A percentile compares a stretch with the other conserved stretches of the same genome.
Evolutionary conservation across 176 grass and related monocot species (phyloP).

Genomic region (Oryza officinalis): DNA sequence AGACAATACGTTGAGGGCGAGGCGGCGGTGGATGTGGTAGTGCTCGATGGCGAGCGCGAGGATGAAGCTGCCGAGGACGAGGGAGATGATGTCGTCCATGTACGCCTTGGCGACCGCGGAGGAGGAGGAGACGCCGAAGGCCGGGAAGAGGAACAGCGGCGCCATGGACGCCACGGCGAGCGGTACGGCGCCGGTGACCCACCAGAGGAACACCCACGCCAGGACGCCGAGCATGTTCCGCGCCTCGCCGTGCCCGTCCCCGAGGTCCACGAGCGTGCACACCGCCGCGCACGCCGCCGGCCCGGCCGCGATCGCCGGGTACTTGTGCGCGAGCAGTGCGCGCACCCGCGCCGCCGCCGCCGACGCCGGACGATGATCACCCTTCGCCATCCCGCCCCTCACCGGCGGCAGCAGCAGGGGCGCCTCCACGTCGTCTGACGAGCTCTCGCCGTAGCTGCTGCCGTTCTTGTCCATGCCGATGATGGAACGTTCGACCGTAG

Average conservation of each 20-base stretch:
- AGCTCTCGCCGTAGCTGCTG: slow-evolving; percentile 17
- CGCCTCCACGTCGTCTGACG: slow-evolving; percentile 37
- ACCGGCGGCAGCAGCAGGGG: slow-evolving; percentile 48
- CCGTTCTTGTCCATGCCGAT: slow-evolving; percentile 16
- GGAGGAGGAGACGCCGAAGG: slow-evolving; percentile 60
- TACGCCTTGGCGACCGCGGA: slow-evolving; percentile 67
- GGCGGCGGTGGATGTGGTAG: slow-evolving; percentile 87
- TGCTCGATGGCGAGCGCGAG: slow-evolving; percentile 90
- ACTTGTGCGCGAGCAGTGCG: slow-evolving; percentile 50
- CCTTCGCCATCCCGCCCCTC: background rate
- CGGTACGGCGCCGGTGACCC: slow-evolving; percentile 83
- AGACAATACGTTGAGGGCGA: slow-evolving; percentile 63
- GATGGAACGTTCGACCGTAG: background rate
- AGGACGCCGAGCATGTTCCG: slow-evolving; percentile 89
- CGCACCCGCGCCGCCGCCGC: background rate
- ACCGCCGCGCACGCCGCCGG: slow-evolving; percentile 54
- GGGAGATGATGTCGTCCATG: slow-evolving; percentile 97
- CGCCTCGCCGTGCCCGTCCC: slow-evolving; percentile 27
- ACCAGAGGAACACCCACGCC: slow-evolving; percentile 91
- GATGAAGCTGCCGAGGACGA: slow-evolving; percentile 95
- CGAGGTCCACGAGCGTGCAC: slow-evolving; percentile 51
- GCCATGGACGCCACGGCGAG: slow-evolving; percentile 90
- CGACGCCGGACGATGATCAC: background rate
- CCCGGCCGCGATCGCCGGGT: slow-evolving; percentile 50
- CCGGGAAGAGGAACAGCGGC: slow-evolving; percentile 87